Conservation (phyloP, 1,284 basidiomycete genomes). For the Pseudozyma tsukubaensis region DNA sequence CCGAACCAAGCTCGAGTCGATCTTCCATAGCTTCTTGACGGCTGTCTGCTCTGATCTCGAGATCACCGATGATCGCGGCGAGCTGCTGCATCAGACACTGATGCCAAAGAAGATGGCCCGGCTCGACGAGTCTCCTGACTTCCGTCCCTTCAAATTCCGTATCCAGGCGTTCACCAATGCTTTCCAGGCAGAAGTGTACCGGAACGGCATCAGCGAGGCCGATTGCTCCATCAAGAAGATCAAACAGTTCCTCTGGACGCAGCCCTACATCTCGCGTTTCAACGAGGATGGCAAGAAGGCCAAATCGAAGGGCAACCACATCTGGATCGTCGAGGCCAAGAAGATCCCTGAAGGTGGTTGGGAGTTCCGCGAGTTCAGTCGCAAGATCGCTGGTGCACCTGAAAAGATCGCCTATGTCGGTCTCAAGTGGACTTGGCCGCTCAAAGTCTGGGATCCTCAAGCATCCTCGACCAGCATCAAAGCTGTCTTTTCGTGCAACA, state of each 20-base stretch:
- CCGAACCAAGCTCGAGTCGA: conserved; percentile 82
- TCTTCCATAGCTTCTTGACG: conserved; percentile 91
- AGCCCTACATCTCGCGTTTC: conserved; percentile 92
- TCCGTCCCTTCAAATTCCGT: conserved; percentile 98
- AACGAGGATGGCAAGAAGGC: conserved; percentile 99
- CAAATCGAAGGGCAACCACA: conserved; percentile 99
- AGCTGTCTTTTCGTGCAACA: conserved; percentile 82
- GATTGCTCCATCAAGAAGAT: conserved; percentile 75
- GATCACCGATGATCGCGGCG: conserved; percentile 90
- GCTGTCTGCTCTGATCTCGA: conserved; percentile 91
- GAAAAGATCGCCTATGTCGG: conserved; percentile 75
- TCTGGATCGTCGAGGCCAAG: conserved; percentile 98
- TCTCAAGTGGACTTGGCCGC: conserved; percentile 91
- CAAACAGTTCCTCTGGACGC: conserved; percentile 94
- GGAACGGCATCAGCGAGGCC: conserved; percentile 71
- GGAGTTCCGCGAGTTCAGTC: conserved; percentile 90
- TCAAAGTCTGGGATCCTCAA: conserved; percentile 97
- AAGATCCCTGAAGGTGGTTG: conserved; percentile 80
- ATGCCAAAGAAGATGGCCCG: conserved; percentile 77
- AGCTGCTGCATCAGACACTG: conserved; percentile 95
- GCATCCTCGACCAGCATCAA: conserved; percentile 72
- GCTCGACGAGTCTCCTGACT: conserved; percentile 84
- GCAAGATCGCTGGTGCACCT: conserved; percentile 61
- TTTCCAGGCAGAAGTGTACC: conserved; percentile 86
- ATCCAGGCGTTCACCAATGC: conserved; percentile 98